Evolutionary conservation across 1,284 basidiomycete genomes (phyloP).

Genomic region (Apiotrichum akiyoshidainum): DNA sequence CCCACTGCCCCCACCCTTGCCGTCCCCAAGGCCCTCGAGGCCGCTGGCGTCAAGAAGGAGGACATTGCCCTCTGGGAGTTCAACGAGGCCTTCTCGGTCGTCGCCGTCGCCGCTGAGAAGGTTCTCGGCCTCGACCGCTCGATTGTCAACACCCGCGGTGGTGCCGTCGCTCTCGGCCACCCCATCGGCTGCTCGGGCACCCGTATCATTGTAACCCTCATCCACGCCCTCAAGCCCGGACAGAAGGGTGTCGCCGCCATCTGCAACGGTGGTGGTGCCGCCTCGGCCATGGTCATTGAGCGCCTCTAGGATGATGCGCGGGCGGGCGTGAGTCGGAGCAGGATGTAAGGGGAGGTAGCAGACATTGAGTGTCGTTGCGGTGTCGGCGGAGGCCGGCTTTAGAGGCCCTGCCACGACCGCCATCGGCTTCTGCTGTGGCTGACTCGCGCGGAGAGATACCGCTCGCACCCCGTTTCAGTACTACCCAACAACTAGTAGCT

Average conservation of each 20-base stretch:
- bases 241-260: slow-evolving; percentile 96
- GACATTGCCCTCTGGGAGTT: slow-evolving; percentile 94
- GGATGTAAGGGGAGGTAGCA: background rate
- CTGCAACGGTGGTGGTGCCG: slow-evolving; percentile 96
- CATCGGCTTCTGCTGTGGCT: background rate
- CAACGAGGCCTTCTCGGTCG: slow-evolving; percentile 97
- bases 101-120: slow-evolving; percentile 87
- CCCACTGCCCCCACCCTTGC: slow-evolving; percentile 90
- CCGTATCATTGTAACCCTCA: slow-evolving; percentile 89
- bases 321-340: slow-evolving; percentile 7
- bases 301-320: slow-evolving; percentile 57
- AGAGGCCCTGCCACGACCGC: background rate
- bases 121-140: slow-evolving; percentile 74
- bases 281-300: slow-evolving; percentile 85
- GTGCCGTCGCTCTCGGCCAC: slow-evolving; percentile 89
- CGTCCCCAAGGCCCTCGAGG: slow-evolving; percentile 81
- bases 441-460: slow-evolving; percentile 1
- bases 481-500: background rate
- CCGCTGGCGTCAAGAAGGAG: slow-evolving; percentile 74
- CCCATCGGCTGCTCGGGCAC: slow-evolving; percentile 93
- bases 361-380: background rate
- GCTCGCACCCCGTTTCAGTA: slow-evolving; percentile 4
- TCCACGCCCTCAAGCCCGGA: slow-evolving; percentile 88
- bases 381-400: background rate
- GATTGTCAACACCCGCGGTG: slow-evolving; percentile 92